Evolutionary conservation across 495 filamentous ascomycete genomes (phyloP).

Genomic region (Lasiosphaeria miniovina): DNA sequence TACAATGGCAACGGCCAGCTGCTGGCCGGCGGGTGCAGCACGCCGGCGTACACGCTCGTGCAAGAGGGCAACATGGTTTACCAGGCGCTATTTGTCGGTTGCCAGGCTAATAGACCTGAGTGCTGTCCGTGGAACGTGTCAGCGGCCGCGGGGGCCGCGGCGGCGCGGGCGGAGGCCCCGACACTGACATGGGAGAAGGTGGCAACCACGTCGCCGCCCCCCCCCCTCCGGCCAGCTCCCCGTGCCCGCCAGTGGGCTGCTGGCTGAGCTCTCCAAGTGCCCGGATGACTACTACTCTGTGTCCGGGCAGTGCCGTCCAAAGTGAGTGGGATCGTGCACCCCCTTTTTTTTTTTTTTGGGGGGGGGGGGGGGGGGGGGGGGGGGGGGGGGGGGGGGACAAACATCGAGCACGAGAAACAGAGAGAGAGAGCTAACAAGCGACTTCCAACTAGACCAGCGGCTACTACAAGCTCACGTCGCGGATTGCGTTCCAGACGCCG

Average conservation of each 20-base stretch:
- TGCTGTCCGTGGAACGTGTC: conserved; percentile 27
- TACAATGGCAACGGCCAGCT: conserved; percentile 17
- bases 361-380: no score
- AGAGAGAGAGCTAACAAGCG: neutral
- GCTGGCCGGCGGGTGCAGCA: conserved; percentile 16
- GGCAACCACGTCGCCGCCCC: conserved; percentile 13
- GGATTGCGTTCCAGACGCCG: conserved; percentile 23
- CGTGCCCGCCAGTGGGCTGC: conserved; percentile 10
- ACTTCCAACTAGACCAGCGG: conserved; percentile 12
- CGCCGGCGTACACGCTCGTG: conserved; percentile 23
- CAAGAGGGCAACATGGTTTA: conserved; percentile 18
- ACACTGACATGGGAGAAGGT: neutral
- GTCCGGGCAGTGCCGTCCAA: conserved; percentile 25
- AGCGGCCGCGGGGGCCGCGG: neutral
- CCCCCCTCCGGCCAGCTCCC: conserved; percentile 20
- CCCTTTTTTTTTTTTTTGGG: no score
- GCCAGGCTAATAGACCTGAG: conserved; percentile 19
- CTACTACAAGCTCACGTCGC: conserved; percentile 26
- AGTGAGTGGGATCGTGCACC: conserved; percentile 10
- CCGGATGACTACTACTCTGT: conserved; percentile 29
- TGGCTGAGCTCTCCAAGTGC: conserved; percentile 13
- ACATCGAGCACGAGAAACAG: no score
- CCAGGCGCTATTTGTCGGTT: conserved; percentile 26
- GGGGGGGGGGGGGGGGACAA: no score
- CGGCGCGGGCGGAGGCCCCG: neutral